Base-by-base conservation (phyloP, 129 eudicot species). In the Arctium minus region DNA sequence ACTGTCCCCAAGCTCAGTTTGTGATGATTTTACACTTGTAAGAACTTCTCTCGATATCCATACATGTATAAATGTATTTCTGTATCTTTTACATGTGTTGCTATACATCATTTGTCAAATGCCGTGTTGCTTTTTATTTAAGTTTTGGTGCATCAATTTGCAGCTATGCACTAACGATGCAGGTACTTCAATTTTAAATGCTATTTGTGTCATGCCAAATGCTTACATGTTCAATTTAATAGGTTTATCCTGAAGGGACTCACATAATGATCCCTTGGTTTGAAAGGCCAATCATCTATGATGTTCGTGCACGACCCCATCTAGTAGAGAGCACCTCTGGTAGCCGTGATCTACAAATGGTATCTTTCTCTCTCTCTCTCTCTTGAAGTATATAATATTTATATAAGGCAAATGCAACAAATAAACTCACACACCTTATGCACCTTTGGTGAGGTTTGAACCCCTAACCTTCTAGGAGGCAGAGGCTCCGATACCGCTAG, bases 271-370 rank as follows among this genome's bases (percentile, higher is more conserved):
- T 85, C 79, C 91, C 91, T 10, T 88, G 91, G 91, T 85, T 88
- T 79, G 91, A 88, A 72, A 88, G 91, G 76, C 91, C 91, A 7
- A 73, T 88, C 79, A 88, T 88, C 30, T 88, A 85, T 82, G 91
- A 88, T 82, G 91, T 85, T 42, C 91, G 91, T 79, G 91, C 91
- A 50, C 91, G 91, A 78, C 91, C 91, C 60, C 88, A 88, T 82
- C 76, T 88, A 75, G 91, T 88, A 39, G 91, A 88, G 80, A 88
- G 91, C 86, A 88, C 91, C 35, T 88, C 91, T 36, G 91, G 91
- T 44, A 88, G 91, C 80, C 91, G 88, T 75, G 91, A 88, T 70
- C 86, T 88, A 70, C 91, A 85, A 73, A 88, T 88, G 91, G 91
- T 88, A 78, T 39, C 44, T 75, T 33, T 6, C 1, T 75, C 39